These are phyloP conservation scores for Epichloe coenophiala DNA, from an alignment of 2,329 filamentous ascomycete genomes.

Conservation along the genomic window DNA sequence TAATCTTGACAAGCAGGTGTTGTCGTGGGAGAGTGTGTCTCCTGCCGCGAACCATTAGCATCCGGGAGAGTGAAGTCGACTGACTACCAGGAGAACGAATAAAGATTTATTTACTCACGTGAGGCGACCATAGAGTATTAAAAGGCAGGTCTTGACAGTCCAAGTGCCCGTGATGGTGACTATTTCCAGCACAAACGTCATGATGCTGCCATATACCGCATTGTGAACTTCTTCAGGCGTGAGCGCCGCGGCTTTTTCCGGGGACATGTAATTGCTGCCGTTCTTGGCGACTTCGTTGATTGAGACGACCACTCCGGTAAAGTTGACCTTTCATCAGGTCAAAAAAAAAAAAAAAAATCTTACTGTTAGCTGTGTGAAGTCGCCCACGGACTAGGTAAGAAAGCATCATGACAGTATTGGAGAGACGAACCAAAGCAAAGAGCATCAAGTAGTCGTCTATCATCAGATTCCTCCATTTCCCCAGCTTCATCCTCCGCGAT, in stretches of 20 bases:
- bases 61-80: too few relatives aligned
- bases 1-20: conserved; percentile 25
- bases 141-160: conserved; percentile 37
- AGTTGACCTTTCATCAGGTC: conserved; percentile 3
- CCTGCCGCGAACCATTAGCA: conserved; percentile 4
- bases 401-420: not conserved
- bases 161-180: conserved; percentile 37
- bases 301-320: conserved; percentile 27
- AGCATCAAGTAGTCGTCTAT: conserved; percentile 45
- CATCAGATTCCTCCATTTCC: conserved; percentile 33
- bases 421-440: conserved; percentile 26
- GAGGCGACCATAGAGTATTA: conserved; percentile 39
- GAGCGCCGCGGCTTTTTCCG: conserved; percentile 25
- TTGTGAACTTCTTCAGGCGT: conserved; percentile 26
- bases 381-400: not conserved
- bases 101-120: conserved; percentile 24
- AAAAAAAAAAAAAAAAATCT: not conserved
- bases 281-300: conserved; percentile 28
- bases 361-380: not conserved
- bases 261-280: conserved; percentile 31
- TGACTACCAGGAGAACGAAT: too few relatives aligned
- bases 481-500: conserved; percentile 24
- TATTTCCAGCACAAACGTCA: conserved; percentile 39
- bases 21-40: conserved; percentile 17
- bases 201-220: conserved; percentile 38